phyloP scores from a whole-genome alignment of 1,139 yeast genomes.

The Lodderomyces margitis region DNA sequence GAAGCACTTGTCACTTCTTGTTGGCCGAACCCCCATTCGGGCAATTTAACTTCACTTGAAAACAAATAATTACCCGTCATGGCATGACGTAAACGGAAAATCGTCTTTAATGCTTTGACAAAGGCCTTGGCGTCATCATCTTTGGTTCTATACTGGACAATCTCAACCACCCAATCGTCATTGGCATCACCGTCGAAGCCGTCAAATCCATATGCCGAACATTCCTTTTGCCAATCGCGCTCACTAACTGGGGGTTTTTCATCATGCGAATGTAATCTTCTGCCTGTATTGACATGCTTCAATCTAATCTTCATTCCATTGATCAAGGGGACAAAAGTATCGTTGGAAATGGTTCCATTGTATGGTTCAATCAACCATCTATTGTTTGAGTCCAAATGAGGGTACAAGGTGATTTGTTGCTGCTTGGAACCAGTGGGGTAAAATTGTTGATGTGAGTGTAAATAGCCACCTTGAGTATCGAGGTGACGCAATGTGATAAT shows the following conservation, averaged over 20 bases:
- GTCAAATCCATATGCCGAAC: constrained; percentile 83
- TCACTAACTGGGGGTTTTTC: constrained; percentile 90
- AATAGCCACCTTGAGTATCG: constrained; percentile 88
- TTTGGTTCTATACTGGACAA: constrained; percentile 58
- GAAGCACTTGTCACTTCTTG: constrained; percentile 94
- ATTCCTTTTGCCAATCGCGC: constrained; percentile 96
- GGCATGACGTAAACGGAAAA: constrained; percentile 85
- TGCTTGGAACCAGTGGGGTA: constrained; percentile 94
- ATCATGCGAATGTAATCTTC: constrained; percentile 95
- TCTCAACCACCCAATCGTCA: constrained; percentile 91
- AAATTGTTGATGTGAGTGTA: constrained; percentile 85
- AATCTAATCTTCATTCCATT: constrained; percentile 83
- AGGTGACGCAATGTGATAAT: constrained; percentile 73
- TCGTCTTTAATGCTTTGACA: constrained; percentile 77
- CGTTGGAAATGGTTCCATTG: constrained; percentile 46
- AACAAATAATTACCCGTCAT: constrained; percentile 87
- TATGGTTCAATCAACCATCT: constrained; percentile 78
- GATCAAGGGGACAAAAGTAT: constrained; percentile 58
- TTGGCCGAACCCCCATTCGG: constrained; percentile 92
- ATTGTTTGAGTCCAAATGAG: constrained; percentile 88
- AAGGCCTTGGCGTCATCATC: constrained; percentile 58
- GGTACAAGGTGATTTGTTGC: constrained; percentile 91
- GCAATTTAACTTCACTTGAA: constrained; percentile 82
- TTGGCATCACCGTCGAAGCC: constrained; percentile 94
- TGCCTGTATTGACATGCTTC: constrained; percentile 62